Evolutionary conservation across 2,329 filamentous ascomycete genomes (phyloP), one percentile per base, ranked within the genome.

Genomic region (Bipolaris sorokiniana): DNA sequence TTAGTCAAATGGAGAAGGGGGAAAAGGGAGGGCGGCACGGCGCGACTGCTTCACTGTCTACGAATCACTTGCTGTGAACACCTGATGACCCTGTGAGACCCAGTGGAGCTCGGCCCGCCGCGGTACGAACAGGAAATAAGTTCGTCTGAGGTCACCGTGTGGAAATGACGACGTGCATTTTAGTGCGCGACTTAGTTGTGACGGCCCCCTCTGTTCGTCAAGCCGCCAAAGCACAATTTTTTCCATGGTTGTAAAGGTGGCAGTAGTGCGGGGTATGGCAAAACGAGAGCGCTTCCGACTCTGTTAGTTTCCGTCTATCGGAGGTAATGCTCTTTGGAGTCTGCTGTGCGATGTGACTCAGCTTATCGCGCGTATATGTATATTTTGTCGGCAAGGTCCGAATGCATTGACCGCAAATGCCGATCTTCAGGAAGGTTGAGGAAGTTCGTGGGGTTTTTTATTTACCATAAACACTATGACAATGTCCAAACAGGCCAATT

Each of bases 11-110:
- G 33, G 45, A 44, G 33, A 37, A 48, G 45, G 40, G 33, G 31
- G 40, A 38, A 47, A 41, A 64, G 65, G 61, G 60, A 68, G 62
- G 58, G 64, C 70, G 70, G 70, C 66, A 69, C 71, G 70, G 71
- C 64, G 62, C 71, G 66, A 63, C 44, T 54, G 55, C 58, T 49
- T 36, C 46, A 52, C 45, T 59, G 42, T 51, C 60, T 65, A 54
- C 68, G 65, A 71, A 73, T 70, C 67, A 72, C n/a, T 41, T 42
- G 36, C 60, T 44, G n/a, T 33, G 51, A 44, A 37, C 48, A 48
- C 45, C 47, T 56, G 47, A 42, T 49, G 53, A 46, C 45, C 51
- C 46, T 61, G 59, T 56, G 54, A 57, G 49, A 53, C 52, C 54
- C 54, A 54, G 63, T 70, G 69, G 68, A 68, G 59, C 56, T 56